Percentiles rank a stretch among this genome's conserved stretches.
These are phyloP conservation scores for Beauveria caledonica DNA, from an alignment of 2,329 filamentous ascomycete genomes.

Conservation along the genomic window DNA sequence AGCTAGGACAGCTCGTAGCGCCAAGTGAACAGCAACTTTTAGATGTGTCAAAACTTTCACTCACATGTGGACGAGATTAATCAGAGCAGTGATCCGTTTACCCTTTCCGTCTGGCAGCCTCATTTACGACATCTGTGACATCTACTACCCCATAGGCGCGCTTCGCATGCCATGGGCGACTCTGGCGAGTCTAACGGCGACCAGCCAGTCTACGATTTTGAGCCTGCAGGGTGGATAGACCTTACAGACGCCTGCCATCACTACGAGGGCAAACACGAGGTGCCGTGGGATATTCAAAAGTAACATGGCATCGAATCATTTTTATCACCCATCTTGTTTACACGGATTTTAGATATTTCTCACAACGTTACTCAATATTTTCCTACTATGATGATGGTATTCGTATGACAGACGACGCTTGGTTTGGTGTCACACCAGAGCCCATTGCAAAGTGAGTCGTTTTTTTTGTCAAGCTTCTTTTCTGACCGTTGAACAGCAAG, in stretches of 20 bases:
- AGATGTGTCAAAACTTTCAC: not conserved
- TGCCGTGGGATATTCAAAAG: conserved; percentile 82
- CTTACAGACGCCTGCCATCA: conserved; percentile 63
- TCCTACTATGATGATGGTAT: conserved; percentile 80
- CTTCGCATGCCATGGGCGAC: not conserved
- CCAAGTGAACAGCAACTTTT: conserved; percentile 1
- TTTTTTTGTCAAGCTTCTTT: not conserved
- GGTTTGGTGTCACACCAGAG: conserved; percentile 96
- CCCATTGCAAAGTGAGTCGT: conserved; percentile 67
- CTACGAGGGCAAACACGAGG: conserved; percentile 60
- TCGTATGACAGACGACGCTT: conserved; percentile 85
- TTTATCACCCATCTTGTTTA: not conserved
- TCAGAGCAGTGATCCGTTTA: not conserved
- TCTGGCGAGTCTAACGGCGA: not conserved
- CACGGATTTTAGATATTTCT: conserved; percentile 64
- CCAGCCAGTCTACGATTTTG: conserved; percentile 23
- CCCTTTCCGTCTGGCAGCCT: too few species aligned
- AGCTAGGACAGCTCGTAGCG: not conserved
- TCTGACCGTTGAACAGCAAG: conserved; percentile 40
- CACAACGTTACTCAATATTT: conserved; percentile 82
- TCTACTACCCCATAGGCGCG: not conserved
- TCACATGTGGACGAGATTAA: not conserved
- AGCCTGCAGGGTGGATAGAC: conserved; percentile 36
- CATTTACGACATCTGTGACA: not conserved
- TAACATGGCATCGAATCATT: conserved; percentile 24